phyloP scores from a whole-genome alignment of 768 basidiomycete genomes.

The Coprinopsis strossmayeri region DNA sequence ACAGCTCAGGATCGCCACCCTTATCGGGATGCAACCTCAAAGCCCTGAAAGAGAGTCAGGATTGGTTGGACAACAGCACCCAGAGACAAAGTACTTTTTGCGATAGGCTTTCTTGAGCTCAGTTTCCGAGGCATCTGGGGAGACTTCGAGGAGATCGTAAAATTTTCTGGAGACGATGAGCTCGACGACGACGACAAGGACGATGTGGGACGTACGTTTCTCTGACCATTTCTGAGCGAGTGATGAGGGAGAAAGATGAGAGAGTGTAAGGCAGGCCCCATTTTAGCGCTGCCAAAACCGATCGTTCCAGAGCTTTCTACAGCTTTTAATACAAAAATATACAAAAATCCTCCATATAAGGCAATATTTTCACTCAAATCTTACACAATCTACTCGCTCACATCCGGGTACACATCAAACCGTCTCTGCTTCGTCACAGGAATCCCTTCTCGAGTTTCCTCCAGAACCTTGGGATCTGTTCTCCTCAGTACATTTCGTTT shows the following conservation, averaged over 20 bases:
- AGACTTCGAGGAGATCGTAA: conserved; percentile 88
- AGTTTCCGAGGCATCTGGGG: conserved; percentile 68
- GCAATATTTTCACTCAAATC: no score
- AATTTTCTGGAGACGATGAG: conserved; percentile 53
- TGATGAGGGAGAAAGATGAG: conserved; percentile 14
- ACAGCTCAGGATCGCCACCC: conserved; percentile 92
- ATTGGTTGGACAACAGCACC: no score
- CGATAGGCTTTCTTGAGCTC: conserved; percentile 96
- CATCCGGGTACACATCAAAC: conserved; percentile 88
- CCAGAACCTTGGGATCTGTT: conserved; percentile 46
- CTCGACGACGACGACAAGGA: conserved; percentile 1
- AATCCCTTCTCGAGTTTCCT: conserved; percentile 70
- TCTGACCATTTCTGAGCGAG: conserved; percentile 47
- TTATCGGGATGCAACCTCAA: conserved; percentile 87
- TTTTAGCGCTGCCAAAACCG: conserved; percentile 27
- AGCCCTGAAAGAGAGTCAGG: conserved; percentile 47
- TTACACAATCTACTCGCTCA: no score
- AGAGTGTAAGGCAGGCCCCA: conserved; percentile 16
- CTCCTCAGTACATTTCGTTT: background rate
- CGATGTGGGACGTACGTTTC: conserved; percentile 47
- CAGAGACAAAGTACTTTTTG: conserved; percentile 81
- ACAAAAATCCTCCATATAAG: no score
- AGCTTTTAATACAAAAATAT: conserved; percentile 29
- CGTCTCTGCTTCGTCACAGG: conserved; percentile 90
- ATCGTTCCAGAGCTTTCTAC: conserved; percentile 38